These are phyloP conservation scores for Apiotrichum montevideense DNA, from an alignment of 1,284 basidiomycete species.

Conservation along the genomic window DNA sequence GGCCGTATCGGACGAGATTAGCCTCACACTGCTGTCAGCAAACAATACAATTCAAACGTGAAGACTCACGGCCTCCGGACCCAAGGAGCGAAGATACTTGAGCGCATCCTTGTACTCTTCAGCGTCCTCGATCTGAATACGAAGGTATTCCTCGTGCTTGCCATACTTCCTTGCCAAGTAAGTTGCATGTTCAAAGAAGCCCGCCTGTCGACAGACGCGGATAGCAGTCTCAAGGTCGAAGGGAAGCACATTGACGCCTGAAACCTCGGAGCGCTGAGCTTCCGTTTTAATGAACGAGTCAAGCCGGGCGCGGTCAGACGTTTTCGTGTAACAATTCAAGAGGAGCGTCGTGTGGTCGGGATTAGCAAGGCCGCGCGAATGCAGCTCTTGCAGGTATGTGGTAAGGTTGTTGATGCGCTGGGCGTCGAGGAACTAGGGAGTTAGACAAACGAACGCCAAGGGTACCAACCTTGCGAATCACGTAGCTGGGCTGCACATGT, in stretches of 20 bases:
- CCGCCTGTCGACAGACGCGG: slow-evolving; percentile 89
- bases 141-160: slow-evolving; percentile 83
- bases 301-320: slow-evolving; percentile 80
- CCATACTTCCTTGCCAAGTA: slow-evolving; percentile 90
- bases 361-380: slow-evolving; percentile 81
- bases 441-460: slow-evolving; percentile 48
- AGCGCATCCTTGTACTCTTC: slow-evolving; percentile 76
- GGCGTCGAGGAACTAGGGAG: slow-evolving; percentile 85
- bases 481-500: slow-evolving; percentile 83
- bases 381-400: slow-evolving; percentile 91
- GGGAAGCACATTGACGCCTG: slow-evolving; percentile 63
- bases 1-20: slow-evolving; percentile 75
- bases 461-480: slow-evolving; percentile 81
- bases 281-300: slow-evolving; percentile 90
- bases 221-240: slow-evolving; percentile 98
- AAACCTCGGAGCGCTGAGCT: slow-evolving; percentile 49
- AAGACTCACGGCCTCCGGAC: slow-evolving; percentile 54
- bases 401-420: slow-evolving; percentile 93
- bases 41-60: neutral
- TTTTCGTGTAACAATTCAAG: slow-evolving; percentile 93
- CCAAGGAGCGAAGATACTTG: slow-evolving; percentile 68
- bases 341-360: slow-evolving; percentile 94
- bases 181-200: slow-evolving; percentile 89
- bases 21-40: slow-evolving; percentile 55
- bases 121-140: slow-evolving; percentile 91